Base-by-base conservation (phyloP, 495 filamentous ascomycete species). In the Daldinia decipiens region DNA sequence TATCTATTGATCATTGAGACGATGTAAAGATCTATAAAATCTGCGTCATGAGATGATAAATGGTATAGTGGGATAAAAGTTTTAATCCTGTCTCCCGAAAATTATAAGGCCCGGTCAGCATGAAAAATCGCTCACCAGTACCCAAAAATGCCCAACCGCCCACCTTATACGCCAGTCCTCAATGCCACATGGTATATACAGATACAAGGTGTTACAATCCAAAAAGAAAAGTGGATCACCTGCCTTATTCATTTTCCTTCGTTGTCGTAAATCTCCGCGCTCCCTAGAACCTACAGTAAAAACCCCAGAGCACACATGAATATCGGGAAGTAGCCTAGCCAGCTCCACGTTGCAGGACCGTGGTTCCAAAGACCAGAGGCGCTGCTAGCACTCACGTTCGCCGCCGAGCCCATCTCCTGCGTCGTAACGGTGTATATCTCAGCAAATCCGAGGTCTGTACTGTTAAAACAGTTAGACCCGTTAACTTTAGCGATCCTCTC, bases 391-490 rank as follows among this genome's bases (percentile, higher is more conserved):
- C 75, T 79, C 61, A 71, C 76, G 60, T 69, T 51, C 55, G 74
- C 73, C 17, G 73, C 67, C 61, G 75, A 67, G 65, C 78, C 79
- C 32, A 78, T 75, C 27, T 77, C 75, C 27, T 74, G 70, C 29
- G 82, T 79, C 34, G 80, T 80, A 61, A 85, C 82, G 21, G 88
- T 90, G 84, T 91, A 97, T 71, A 97, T 82, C 68, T 89, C 86
- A 67, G 92, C 84, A 83, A 95, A 92, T 60, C 85, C 82, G 70
- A 97, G 87, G 58, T 91, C 85, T 56, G 85, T 85, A 63, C 87
- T 90, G 80, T 98, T 97, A 82, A 89, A 92, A 84, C 94, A 97
- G 80, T 97, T 97, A 7, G 87, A 79, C 40, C 83, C 80, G 73
- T 88, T 96, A 38, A 97, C 92, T 65, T 90, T 82, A 24, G 81